Conservation (phyloP, 2,329 filamentous ascomycete genomes). For the Helotiales sp. region DNA sequence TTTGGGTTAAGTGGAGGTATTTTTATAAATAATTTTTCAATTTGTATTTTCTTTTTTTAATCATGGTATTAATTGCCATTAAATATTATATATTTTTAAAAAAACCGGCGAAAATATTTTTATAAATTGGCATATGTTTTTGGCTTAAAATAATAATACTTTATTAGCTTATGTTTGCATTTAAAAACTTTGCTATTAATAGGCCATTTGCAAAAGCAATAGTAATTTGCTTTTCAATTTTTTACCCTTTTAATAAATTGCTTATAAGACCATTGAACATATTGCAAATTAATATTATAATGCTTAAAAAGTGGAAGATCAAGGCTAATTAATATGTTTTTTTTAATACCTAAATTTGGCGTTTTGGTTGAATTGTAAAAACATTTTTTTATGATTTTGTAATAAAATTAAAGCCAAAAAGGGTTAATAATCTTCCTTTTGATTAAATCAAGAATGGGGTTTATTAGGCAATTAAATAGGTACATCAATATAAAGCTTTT, state of each 20-base stretch:
- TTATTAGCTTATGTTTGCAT: constrained; percentile 22
- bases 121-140: constrained; percentile 20
- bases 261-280: constrained; percentile 14
- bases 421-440: constrained; percentile 26
- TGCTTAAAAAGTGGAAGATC: constrained; percentile 24
- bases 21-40: constrained; percentile 28
- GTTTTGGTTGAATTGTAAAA: constrained; percentile 16
- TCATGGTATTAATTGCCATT: constrained; percentile 11
- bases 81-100: constrained; percentile 17
- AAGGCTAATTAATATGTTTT: constrained; percentile 25
- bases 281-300: constrained; percentile 21
- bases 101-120: constrained; percentile 19
- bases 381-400: constrained; percentile 30
- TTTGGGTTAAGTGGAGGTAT: constrained; percentile 6
- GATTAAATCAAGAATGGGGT: constrained; percentile 23
- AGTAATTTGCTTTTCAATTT: constrained; percentile 14
- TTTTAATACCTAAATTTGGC: constrained; percentile 24
- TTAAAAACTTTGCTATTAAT: constrained; percentile 23
- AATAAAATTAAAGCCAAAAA: constrained; percentile 20
- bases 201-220: constrained; percentile 19
- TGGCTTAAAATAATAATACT: constrained; percentile 7
- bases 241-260: not conserved
- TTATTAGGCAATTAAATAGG: constrained; percentile 12
- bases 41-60: constrained; percentile 17
- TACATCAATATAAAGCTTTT: constrained; percentile 4